These are phyloP conservation scores for Suillus clintonianus DNA, from an alignment of 768 basidiomycete species.

Conservation along the genomic window DNA sequence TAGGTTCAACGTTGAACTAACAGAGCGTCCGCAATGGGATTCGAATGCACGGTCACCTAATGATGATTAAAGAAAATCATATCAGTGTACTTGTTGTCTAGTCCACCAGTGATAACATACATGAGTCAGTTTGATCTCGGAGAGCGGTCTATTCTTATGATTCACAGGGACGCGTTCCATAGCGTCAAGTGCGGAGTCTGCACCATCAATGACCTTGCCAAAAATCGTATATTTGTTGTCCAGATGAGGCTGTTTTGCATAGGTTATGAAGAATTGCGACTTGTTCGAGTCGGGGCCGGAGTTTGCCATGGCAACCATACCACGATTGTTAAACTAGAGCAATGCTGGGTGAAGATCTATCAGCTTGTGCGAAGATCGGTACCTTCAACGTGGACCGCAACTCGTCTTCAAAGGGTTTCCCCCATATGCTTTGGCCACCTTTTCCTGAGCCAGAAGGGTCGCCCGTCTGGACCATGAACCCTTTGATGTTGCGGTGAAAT, in stretches of 20 bases:
- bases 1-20: conserved; percentile 25
- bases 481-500: conserved; percentile 94
- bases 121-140: conserved; percentile 79
- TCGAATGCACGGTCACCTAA: conserved; percentile 89
- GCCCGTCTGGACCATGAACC: conserved; percentile 95
- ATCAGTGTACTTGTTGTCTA: not conserved
- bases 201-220: conserved; percentile 97
- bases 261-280: conserved; percentile 87
- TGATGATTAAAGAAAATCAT: conserved; percentile 11
- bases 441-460: conserved; percentile 91
- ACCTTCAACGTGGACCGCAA: conserved; percentile 94
- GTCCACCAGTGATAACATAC: conserved; percentile 45
- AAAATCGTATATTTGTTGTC: conserved; percentile 95
- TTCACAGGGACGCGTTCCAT: conserved; percentile 93
- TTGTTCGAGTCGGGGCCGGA: conserved; percentile 94
- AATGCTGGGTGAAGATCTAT: not conserved
- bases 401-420: conserved; percentile 88
- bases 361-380: conserved; percentile 9
- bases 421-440: conserved; percentile 97
- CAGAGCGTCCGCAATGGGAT: conserved; percentile 86
- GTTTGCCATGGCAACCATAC: conserved; percentile 98
- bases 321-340: conserved; percentile 87
- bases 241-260: conserved; percentile 90
- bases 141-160: conserved; percentile 84
- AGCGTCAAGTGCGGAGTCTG: conserved; percentile 90